A percentile compares a stretch with the other conserved stretches of the same genome.
Evolutionary conservation across 192 early-diverging fungal genomes (phyloP).

Genomic region (Coemansia sp.): DNA sequence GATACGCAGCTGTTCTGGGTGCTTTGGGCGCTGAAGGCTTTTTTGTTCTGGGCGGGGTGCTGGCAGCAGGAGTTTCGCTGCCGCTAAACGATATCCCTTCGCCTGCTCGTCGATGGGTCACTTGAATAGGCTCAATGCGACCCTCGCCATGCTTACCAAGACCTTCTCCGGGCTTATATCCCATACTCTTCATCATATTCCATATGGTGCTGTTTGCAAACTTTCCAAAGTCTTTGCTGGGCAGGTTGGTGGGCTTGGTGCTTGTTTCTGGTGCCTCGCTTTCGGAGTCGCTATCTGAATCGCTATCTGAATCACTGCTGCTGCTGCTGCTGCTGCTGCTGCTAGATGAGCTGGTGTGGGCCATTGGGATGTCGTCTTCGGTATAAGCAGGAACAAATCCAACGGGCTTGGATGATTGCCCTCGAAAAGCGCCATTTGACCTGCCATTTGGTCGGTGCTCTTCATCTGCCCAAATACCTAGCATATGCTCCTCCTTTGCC

Average conservation of each 20-base stretch:
- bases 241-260: background rate
- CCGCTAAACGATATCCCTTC: slow-evolving; percentile 82
- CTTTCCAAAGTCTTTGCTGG: slow-evolving; percentile 72
- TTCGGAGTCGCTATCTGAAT: background rate
- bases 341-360: background rate
- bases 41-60: background rate
- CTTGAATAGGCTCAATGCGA: slow-evolving; percentile 88
- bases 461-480: slow-evolving; percentile 40
- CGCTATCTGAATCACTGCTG: slow-evolving; percentile 5
- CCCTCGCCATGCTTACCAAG: slow-evolving; percentile 84
- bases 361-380: too few relatives aligned
- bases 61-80: slow-evolving; percentile 61
- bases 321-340: slow-evolving; percentile 9
- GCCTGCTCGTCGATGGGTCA: slow-evolving; percentile 72
- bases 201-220: slow-evolving; percentile 75
- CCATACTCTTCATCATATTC: slow-evolving; percentile 87
- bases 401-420: slow-evolving; percentile 8
- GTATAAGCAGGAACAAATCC: slow-evolving; percentile 19
- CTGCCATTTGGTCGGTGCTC: slow-evolving; percentile 1
- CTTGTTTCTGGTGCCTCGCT: background rate
- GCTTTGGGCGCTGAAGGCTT: background rate
- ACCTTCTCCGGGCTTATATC: slow-evolving; percentile 84
- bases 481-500: slow-evolving; percentile 36
- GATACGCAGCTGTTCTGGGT: background rate
- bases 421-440: background rate